These are phyloP conservation scores for Centaurea solstitialis DNA, from an alignment of 129 eudicot species.

Conservation along the genomic window DNA sequence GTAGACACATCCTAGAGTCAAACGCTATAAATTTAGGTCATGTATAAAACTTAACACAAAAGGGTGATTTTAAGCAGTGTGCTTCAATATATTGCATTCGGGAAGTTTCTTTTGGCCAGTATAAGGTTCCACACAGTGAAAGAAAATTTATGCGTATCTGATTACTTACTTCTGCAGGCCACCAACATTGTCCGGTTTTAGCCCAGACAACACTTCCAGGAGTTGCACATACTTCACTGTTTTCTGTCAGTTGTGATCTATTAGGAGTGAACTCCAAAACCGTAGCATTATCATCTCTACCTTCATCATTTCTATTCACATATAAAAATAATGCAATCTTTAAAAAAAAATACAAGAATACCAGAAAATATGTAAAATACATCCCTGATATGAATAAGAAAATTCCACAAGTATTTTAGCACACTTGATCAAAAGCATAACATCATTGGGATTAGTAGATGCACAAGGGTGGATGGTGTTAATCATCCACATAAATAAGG, in stretches of 20 bases:
- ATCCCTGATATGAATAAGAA: background rate
- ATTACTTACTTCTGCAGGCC: conserved; percentile 50
- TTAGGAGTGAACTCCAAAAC: conserved; percentile 32
- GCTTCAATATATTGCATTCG: background rate
- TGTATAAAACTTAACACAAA: background rate
- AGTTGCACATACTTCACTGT: conserved; percentile 33
- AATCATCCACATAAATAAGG: no score
- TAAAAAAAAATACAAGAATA: conserved; percentile 10
- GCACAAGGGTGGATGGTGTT: no score
- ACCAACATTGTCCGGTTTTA: conserved; percentile 32
- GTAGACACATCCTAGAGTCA: background rate
- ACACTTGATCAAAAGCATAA: no score
- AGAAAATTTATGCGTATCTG: background rate
- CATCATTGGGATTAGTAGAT: no score
- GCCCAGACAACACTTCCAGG: conserved; percentile 57
- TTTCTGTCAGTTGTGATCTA: conserved; percentile 30
- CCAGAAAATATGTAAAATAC: background rate
- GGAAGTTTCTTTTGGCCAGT: background rate
- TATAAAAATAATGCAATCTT: background rate
- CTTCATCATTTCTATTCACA: conserved; percentile 31
- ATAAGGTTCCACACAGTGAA: background rate
- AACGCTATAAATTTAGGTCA: background rate
- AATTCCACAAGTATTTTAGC: background rate
- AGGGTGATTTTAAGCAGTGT: background rate
- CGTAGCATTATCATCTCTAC: conserved; percentile 14